Evolutionary conservation across 805 yeast genomes (phyloP).

Genomic region (Blastobotrys attinorum): DNA sequence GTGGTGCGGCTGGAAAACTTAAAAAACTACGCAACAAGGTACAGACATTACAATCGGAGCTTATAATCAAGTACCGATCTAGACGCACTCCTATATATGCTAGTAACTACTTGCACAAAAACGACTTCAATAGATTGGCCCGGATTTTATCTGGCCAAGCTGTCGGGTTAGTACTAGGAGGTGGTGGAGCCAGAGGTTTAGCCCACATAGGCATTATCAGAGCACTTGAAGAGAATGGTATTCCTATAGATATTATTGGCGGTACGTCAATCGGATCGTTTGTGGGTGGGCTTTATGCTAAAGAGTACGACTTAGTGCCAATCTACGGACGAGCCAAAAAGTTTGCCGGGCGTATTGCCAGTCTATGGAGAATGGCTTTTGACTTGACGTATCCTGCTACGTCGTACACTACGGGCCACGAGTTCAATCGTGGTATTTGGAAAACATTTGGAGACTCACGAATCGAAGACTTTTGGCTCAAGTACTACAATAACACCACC

Average conservation of each 20-base stretch:
- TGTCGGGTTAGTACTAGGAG: conserved; percentile 89
- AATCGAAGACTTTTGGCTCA: conserved; percentile 94
- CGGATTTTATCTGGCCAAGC: conserved; percentile 88
- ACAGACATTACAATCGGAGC: conserved; percentile 26
- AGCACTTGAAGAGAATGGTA: conserved; percentile 85
- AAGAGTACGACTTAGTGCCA: conserved; percentile 84
- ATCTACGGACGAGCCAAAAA: conserved; percentile 84
- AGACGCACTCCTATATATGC: conserved; percentile 26
- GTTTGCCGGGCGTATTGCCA: conserved; percentile 73
- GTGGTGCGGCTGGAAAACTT: conserved; percentile 4
- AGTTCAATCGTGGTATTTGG: conserved; percentile 96
- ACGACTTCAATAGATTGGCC: conserved; percentile 84
- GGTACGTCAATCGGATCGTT: conserved; percentile 97
- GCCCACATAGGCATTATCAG: conserved; percentile 87
- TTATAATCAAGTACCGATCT: conserved; percentile 24
- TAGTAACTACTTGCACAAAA: conserved; percentile 52
- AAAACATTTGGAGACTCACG: conserved; percentile 86
- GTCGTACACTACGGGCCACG: conserved; percentile 94
- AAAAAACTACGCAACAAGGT: conserved; percentile 25
- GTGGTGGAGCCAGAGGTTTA: conserved; percentile 96
- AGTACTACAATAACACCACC: conserved; percentile 82
- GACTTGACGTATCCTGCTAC: conserved; percentile 92
- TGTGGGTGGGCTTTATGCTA: conserved; percentile 91
- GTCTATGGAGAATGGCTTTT: conserved; percentile 74
- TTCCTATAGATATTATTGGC: conserved; percentile 89